Base-by-base conservation (phyloP, 768 basidiomycete genomes). In the Xerocomellus chrysenteron region DNA sequence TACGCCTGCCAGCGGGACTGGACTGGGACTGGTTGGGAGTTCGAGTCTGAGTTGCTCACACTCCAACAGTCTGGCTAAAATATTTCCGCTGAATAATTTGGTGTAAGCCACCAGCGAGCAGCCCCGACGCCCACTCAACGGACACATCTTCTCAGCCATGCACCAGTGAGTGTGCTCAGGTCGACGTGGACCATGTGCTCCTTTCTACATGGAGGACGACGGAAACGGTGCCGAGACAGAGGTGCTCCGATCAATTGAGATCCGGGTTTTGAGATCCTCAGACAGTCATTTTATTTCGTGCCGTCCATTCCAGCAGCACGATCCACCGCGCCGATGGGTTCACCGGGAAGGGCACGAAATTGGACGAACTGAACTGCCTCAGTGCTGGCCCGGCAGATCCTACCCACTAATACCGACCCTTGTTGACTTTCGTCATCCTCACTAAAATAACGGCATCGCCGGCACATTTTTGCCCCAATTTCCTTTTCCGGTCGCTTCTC, bases 161-260 rank as follows among this genome's bases (percentile, higher is more conserved):
- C 37, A 55, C n/a, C 10, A 41, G 44, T 30, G 28, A 42, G 49
- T 40, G 30, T 32, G 40, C 35, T 3, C 43, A 37, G 39, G 42
- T 37, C 50, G 43, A 42, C 33, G 55, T 55, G 50, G 50, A 8
- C 43, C 55, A 45, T 46, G 53, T 50, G 36, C 45, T 17, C 44
- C 40, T 4, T 17, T 17, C 37, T 21, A 49, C 32, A 7, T 35
- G 36, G 17, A 30, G 39, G 45, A 42, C 51, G 50, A 40, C 50
- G 47, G 48, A 32, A 54, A 65, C 65, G 69, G 68, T 65, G 61
- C 68, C 63, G 67, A 69, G 61, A 44, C 42, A 19, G 48, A 50
- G 55, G 47, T 24, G 57, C 33, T 60, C 65, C 64, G 68, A 70
- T 70, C 69, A 62, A 49, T 46, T 43, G 50, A 64, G 70, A 72